These are phyloP conservation scores for Macaranga tanarius DNA, from an alignment of 441 rosid genomes.

Conservation along the genomic window DNA sequence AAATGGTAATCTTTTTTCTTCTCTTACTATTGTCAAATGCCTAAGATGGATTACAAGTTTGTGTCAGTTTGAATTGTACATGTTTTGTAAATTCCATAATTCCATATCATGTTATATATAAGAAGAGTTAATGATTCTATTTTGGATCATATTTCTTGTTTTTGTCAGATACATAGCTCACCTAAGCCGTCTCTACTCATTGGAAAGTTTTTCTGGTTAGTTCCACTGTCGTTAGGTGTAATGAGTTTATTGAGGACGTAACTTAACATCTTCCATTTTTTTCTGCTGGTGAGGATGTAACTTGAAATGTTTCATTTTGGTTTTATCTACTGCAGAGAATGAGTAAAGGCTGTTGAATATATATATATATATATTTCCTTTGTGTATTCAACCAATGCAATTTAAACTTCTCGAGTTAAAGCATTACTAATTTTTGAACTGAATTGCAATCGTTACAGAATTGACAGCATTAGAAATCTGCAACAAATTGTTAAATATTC, in stretches of 20 bases:
- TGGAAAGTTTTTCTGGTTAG: background rate
- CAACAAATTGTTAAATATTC: constrained; percentile 31
- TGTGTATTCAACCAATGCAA: background rate
- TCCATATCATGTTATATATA: constrained; percentile 36
- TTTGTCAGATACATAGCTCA: constrained; percentile 13
- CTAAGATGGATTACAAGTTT: background rate
- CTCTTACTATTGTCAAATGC: background rate
- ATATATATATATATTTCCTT: background rate
- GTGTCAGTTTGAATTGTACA: constrained; percentile 49
- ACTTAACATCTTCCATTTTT: background rate
- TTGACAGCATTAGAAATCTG: background rate
- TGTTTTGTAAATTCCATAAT: constrained; percentile 38
- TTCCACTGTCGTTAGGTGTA: background rate
- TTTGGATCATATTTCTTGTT: constrained; percentile 29
- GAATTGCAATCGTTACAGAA: background rate
- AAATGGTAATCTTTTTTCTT: constrained; percentile 44
- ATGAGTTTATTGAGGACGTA: constrained; percentile 3
- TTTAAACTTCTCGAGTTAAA: background rate
- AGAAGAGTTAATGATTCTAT: constrained; percentile 33
- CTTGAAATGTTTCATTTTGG: background rate
- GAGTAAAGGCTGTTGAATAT: background rate
- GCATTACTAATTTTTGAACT: background rate
- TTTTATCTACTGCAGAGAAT: background rate
- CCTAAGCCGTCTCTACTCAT: constrained; percentile 15
- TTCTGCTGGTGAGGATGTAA: background rate